Evolutionary conservation across 208 protist genomes (phyloP).

Genomic region (Crithidia fasciculata): DNA sequence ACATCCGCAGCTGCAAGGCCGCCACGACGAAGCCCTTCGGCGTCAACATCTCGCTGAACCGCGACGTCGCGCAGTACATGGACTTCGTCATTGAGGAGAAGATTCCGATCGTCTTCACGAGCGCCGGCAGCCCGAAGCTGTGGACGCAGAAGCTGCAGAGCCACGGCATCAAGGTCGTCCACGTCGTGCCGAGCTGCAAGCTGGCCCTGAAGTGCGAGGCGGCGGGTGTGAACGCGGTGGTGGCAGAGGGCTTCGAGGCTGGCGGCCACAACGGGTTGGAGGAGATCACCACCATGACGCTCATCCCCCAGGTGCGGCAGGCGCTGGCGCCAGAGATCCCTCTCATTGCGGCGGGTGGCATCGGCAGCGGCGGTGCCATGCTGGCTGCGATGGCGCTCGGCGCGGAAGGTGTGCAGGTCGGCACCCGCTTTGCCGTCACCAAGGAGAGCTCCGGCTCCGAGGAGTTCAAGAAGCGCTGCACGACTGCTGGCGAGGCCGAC

Average conservation of each 20-base stretch:
- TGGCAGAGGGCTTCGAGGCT: conserved; percentile 84
- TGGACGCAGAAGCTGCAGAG: conserved; percentile 75
- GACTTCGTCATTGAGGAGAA: conserved; percentile 82
- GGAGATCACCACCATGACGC: conserved; percentile 71
- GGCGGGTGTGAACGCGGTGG: conserved; percentile 77
- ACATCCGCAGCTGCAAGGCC: conserved; percentile 51
- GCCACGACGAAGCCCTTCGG: conserved; percentile 75
- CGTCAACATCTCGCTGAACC: conserved; percentile 75
- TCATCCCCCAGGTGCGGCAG: conserved; percentile 64
- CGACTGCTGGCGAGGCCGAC: conserved; percentile 42
- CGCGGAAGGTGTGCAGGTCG: conserved; percentile 79
- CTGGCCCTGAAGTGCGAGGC: conserved; percentile 78
- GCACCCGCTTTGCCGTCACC: conserved; percentile 78
- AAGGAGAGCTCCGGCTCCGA: conserved; percentile 58
- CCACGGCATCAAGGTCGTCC: conserved; percentile 70
- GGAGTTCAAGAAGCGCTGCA: conserved; percentile 60
- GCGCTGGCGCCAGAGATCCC: conserved; percentile 67
- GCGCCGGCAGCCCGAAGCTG: conserved; percentile 76
- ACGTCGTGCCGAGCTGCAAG: conserved; percentile 83
- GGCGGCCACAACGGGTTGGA: conserved; percentile 72
- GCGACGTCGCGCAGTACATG: conserved; percentile 50
- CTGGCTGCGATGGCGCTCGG: conserved; percentile 74
- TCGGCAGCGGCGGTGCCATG: conserved; percentile 65
- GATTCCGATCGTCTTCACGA: conserved; percentile 88
- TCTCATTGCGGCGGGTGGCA: conserved; percentile 75